Conservation (phyloP, 768 basidiomycete genomes). For the Thelephora ganbajun region DNA sequence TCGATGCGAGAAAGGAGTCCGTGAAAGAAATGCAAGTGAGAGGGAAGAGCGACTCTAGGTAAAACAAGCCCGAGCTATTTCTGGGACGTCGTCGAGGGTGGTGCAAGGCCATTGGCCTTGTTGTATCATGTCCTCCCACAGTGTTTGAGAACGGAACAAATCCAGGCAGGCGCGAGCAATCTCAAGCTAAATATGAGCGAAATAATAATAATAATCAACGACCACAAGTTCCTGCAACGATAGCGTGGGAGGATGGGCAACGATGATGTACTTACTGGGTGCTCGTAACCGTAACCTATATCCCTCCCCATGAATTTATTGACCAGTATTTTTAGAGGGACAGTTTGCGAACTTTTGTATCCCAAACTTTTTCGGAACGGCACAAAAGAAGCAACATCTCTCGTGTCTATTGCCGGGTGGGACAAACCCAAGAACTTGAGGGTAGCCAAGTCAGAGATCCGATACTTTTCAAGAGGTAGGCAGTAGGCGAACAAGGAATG, state of each 20-base stretch:
- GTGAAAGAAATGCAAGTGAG: background rate
- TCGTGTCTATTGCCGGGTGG: conserved; percentile 36
- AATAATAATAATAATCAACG: background rate
- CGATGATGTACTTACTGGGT: conserved; percentile 27
- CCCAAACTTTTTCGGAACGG: conserved; percentile 32
- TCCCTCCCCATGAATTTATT: conserved; percentile 30
- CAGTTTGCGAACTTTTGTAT: conserved; percentile 16
- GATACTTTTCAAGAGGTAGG: background rate
- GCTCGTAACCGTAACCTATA: conserved; percentile 27
- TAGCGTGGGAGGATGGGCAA: too few relatives aligned
- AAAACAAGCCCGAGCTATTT: background rate
- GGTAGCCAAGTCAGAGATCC: background rate
- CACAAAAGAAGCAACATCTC: conserved; percentile 40
- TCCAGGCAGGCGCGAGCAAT: conserved; percentile 35
- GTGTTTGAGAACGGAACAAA: conserved; percentile 35
- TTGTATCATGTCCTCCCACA: conserved; percentile 31
- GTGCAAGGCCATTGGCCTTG: conserved; percentile 39
- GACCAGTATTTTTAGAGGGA: conserved; percentile 29
- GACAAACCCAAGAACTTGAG: conserved; percentile 33
- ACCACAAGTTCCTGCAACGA: background rate
- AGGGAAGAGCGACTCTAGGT: background rate
- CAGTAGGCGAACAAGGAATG: conserved; percentile 29
- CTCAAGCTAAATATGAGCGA: conserved; percentile 21
- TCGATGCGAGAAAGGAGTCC: background rate
- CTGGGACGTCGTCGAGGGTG: conserved; percentile 8